phyloP scores from a whole-genome alignment of 306 rosid genomes.

The Vigna angularis region DNA sequence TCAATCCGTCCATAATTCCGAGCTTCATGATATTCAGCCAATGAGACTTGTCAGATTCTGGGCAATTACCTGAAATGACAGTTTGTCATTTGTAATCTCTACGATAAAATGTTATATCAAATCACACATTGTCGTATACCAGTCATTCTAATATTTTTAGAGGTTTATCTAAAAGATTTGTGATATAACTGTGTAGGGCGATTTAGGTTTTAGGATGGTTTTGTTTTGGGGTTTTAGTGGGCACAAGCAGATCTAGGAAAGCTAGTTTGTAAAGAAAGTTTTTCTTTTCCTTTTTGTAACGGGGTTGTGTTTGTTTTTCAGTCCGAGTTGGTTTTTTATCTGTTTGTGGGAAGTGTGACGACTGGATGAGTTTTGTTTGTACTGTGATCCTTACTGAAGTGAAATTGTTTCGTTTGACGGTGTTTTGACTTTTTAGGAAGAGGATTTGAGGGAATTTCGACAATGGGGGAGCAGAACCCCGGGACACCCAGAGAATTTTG shows the following conservation, averaged over 20 bases:
- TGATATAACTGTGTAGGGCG: background rate
- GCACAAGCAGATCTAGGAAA: background rate
- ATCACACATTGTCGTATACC: too few species aligned
- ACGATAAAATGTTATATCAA: too few species aligned
- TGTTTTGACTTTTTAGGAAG: constrained; percentile 63
- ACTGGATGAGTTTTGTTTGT: background rate
- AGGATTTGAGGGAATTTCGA: constrained; percentile 84
- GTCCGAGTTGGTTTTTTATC: background rate
- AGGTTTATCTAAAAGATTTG: too few species aligned
- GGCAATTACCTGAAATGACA: too few species aligned
- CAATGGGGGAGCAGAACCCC: constrained; percentile 97
- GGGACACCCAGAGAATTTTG: constrained; percentile 98
- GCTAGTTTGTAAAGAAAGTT: background rate
- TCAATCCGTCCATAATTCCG: too few species aligned
- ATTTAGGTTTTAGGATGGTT: background rate
- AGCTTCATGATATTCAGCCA: too few species aligned
- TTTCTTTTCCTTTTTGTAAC: background rate
- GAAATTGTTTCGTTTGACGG: background rate
- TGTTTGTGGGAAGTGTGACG: constrained; percentile 12
- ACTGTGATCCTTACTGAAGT: constrained; percentile 18
- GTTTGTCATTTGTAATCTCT: too few species aligned
- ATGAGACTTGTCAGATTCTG: too few species aligned
- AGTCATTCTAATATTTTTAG: too few species aligned
- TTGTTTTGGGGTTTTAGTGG: background rate
- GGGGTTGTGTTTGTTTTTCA: background rate